phyloP scores from a whole-genome alignment of 169 alveolate species.

The Cryptosporidium parvum region DNA sequence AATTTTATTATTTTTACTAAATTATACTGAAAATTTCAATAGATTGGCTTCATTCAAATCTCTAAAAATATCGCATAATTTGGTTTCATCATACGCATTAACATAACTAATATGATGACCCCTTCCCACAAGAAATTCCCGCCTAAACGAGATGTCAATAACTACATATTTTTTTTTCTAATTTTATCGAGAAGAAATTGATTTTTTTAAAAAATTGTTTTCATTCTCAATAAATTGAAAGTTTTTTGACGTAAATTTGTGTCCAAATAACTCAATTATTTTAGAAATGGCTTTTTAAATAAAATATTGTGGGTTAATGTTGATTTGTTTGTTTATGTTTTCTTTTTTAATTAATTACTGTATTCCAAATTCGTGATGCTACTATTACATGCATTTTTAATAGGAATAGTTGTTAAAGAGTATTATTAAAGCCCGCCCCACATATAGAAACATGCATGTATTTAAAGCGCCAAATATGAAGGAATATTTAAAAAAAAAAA shows the following conservation, averaged over 20 bases:
- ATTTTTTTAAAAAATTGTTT: too few species aligned
- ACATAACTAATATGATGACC: neutral
- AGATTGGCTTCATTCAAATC: slow-evolving; percentile 38
- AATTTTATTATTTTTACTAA: neutral
- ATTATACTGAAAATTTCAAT: neutral
- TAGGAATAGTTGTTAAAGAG: neutral
- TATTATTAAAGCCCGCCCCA: neutral
- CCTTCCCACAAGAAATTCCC: neutral
- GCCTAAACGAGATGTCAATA: neutral
- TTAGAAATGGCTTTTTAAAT: too few species aligned
- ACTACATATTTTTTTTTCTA: too few species aligned
- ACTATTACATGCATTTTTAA: too few species aligned
- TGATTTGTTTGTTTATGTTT: neutral
- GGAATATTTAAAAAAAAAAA: too few species aligned
- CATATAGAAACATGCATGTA: neutral
- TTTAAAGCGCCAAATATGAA: neutral
- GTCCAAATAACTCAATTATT: neutral
- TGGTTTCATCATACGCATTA: neutral
- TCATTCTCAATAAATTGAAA: too few species aligned
- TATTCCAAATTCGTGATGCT: too few species aligned
- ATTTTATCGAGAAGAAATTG: neutral
- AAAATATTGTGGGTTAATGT: neutral
- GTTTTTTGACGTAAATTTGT: neutral
- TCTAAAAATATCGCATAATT: slow-evolving; percentile 35
- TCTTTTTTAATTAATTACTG: too few species aligned